phyloP scores from a whole-genome alignment of 2,329 filamentous ascomycete genomes.

The Lanzia echinophila region DNA sequence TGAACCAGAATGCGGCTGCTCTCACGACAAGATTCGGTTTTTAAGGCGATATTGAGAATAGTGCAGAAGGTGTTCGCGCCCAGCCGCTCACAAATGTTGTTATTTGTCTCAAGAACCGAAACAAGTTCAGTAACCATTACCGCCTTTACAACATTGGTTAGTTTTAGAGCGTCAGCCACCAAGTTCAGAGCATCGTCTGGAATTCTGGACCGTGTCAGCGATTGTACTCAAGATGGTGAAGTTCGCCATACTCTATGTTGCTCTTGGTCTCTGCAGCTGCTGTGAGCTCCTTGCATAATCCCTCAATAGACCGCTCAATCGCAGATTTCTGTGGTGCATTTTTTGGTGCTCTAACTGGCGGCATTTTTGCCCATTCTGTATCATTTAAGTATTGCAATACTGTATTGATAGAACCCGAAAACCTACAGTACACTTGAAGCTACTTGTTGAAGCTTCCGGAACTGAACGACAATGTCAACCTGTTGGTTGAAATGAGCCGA shows the following conservation, averaged over 20 bases:
- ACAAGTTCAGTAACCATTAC: slow-evolving; percentile 7
- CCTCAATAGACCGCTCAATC: background rate
- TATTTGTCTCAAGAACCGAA: slow-evolving; percentile 14
- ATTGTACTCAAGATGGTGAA: background rate
- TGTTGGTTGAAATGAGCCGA: too few relatives aligned
- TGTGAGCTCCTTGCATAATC: background rate
- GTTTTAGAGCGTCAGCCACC: background rate
- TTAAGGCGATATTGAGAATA: slow-evolving; percentile 18
- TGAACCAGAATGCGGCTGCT: slow-evolving; percentile 23
- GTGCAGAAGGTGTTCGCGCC: slow-evolving; percentile 15
- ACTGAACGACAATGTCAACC: too few relatives aligned
- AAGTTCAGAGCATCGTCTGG: background rate
- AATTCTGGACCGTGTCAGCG: background rate
- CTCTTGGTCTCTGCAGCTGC: background rate
- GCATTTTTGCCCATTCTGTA: background rate
- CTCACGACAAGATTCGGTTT: slow-evolving; percentile 15
- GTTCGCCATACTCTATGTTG: background rate
- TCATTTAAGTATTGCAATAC: too few relatives aligned
- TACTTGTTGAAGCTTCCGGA: too few relatives aligned
- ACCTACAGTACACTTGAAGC: too few relatives aligned
- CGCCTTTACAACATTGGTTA: background rate
- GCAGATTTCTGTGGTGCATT: background rate
- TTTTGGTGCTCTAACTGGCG: background rate
- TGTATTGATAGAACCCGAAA: too few relatives aligned
- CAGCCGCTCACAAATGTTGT: slow-evolving; percentile 18